phyloP scores from a whole-genome alignment of 345 rosid genomes.

The Brassica nigra region DNA sequence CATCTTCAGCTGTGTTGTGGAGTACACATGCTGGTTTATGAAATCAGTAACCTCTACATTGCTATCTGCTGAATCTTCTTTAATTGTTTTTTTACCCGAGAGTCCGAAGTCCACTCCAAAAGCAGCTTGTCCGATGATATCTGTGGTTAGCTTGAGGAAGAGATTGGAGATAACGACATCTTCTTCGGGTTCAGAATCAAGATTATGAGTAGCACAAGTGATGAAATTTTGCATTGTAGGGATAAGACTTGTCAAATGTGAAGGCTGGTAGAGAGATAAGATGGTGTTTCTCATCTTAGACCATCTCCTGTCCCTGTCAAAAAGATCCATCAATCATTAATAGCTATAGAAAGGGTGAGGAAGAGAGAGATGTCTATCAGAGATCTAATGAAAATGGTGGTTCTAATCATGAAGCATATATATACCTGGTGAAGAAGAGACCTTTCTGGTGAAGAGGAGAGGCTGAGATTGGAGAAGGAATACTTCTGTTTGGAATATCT shows the following conservation, averaged over 20 bases:
- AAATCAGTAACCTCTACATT: slow-evolving; percentile 59
- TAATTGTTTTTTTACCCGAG: slow-evolving; percentile 43
- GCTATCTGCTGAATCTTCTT: slow-evolving; percentile 37
- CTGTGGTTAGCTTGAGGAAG: slow-evolving; percentile 81
- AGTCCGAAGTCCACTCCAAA: slow-evolving; percentile 84
- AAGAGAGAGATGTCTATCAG: neutral
- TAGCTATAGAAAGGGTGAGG: neutral
- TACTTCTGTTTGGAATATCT: slow-evolving; percentile 80
- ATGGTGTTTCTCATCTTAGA: slow-evolving; percentile 86
- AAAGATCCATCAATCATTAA: slow-evolving; percentile 7
- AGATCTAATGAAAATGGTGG: neutral
- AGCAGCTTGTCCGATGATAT: slow-evolving; percentile 87
- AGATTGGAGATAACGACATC: slow-evolving; percentile 70
- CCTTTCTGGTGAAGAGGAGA: slow-evolving; percentile 97
- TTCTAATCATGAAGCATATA: slow-evolving; percentile 1
- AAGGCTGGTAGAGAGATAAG: slow-evolving; percentile 83
- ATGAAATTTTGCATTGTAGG: slow-evolving; percentile 79
- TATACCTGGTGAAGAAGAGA: slow-evolving; percentile 92
- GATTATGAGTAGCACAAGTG: slow-evolving; percentile 59
- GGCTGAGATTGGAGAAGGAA: slow-evolving; percentile 89
- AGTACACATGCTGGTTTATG: slow-evolving; percentile 81
- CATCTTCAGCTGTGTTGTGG: slow-evolving; percentile 93
- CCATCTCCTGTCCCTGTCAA: slow-evolving; percentile 77
- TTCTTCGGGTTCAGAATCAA: slow-evolving; percentile 40
- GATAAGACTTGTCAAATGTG: slow-evolving; percentile 70